Conservation (phyloP, 345 rosid genomes). For the Raphanus raphanistrum region DNA sequence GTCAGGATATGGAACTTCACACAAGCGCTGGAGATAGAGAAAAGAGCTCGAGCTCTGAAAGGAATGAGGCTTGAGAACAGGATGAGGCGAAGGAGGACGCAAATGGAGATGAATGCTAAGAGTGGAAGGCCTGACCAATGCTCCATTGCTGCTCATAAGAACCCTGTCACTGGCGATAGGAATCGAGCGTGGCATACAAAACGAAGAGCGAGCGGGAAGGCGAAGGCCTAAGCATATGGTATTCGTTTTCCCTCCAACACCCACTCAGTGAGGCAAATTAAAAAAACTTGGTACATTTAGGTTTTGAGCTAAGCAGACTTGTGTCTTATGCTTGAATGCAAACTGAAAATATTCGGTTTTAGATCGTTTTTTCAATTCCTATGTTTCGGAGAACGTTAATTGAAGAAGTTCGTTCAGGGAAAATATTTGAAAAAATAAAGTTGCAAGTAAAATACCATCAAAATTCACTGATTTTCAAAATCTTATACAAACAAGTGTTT, state of each 20-base stretch:
- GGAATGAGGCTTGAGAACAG: slow-evolving; percentile 76
- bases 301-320: slow-evolving; percentile 15
- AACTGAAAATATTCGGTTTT: neutral
- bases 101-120: slow-evolving; percentile 65
- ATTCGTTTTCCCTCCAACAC: neutral
- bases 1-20: slow-evolving; percentile 91
- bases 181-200: neutral
- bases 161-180: neutral
- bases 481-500: neutral
- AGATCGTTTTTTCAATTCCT: neutral
- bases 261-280: neutral
- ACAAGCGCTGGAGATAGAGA: slow-evolving; percentile 73
- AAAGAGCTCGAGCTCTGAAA: slow-evolving; percentile 57
- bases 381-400: slow-evolving; percentile 7
- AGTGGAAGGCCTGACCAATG: slow-evolving; percentile 57
- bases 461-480: neutral
- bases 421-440: neutral
- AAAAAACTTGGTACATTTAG: slow-evolving; percentile 10
- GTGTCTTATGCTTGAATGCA: slow-evolving; percentile 22
- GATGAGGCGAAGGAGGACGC: slow-evolving; percentile 74
- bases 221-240: slow-evolving; percentile 51
- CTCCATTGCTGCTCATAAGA: slow-evolving; percentile 80
- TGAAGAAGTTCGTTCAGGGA: neutral
- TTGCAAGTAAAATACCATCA: neutral
- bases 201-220: slow-evolving; percentile 66